Evolutionary conservation across 257 asterid genomes (phyloP).

Genomic region (Lycium barbarum): DNA sequence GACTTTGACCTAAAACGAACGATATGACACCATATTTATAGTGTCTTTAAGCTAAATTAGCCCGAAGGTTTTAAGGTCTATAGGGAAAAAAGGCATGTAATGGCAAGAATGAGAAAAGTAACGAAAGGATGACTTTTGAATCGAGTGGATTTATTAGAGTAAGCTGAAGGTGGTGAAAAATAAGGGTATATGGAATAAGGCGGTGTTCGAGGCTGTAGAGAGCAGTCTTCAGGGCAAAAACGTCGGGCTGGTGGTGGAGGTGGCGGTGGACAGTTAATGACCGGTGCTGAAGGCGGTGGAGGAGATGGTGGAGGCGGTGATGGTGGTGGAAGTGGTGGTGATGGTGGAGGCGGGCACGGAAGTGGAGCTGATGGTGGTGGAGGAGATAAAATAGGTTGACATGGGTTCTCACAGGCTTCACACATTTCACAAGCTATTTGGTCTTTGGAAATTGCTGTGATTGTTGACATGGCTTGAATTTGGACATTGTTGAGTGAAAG

Average conservation of each 20-base stretch:
- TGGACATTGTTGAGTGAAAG: not conserved
- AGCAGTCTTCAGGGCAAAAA: slow-evolving; percentile 46
- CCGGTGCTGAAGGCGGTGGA: slow-evolving; percentile 32
- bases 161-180: slow-evolving; percentile 38
- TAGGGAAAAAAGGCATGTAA: slow-evolving; percentile 21
- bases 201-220: slow-evolving; percentile 61
- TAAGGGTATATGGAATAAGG: slow-evolving; percentile 38
- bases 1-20: not conserved
- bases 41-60: not conserved
- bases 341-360: slow-evolving; percentile 20
- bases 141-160: slow-evolving; percentile 40
- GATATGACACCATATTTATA: not conserved
- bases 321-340: not conserved
- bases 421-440: slow-evolving; percentile 74
- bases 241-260: slow-evolving; percentile 47
- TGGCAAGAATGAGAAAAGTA: slow-evolving; percentile 25
- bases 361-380: slow-evolving; percentile 49
- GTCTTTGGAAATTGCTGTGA: slow-evolving; percentile 55
- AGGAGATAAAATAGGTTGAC: slow-evolving; percentile 66
- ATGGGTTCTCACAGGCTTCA: slow-evolving; percentile 69
- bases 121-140: slow-evolving; percentile 32
- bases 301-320: slow-evolving; percentile 33
- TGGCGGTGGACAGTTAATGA: slow-evolving; percentile 48
- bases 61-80: not conserved
- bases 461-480: slow-evolving; percentile 47